Evolutionary conservation across 1,284 basidiomycete genomes (phyloP).

Genomic region (Cryptococcus floricola): DNA sequence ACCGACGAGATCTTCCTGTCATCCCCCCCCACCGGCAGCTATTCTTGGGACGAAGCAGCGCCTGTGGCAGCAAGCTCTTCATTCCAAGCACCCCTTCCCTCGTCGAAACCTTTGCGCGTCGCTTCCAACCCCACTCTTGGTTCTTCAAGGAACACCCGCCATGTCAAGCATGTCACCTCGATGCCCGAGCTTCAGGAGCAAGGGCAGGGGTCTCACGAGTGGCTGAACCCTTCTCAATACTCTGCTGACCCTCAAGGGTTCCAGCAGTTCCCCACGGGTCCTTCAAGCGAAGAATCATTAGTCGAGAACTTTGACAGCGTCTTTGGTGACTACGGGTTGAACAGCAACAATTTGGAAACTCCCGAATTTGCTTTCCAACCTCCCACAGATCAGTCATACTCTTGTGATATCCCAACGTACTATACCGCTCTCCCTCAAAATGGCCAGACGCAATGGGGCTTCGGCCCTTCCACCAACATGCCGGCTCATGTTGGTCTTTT

Average conservation of each 20-base stretch:
- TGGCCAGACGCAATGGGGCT: neutral
- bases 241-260: conserved; percentile 1
- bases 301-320: conserved; percentile 32
- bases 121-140: conserved; percentile 32
- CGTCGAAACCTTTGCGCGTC: conserved; percentile 19
- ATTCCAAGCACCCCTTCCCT: conserved; percentile 14
- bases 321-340: conserved; percentile 26
- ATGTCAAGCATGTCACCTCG: conserved; percentile 24
- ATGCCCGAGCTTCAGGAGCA: conserved; percentile 40
- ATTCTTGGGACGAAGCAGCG: conserved; percentile 34
- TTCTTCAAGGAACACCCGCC: conserved; percentile 15
- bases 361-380: conserved; percentile 24
- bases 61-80: conserved; percentile 18
- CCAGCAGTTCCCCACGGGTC: neutral
- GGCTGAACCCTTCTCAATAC: conserved; percentile 21
- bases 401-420: conserved; percentile 6
- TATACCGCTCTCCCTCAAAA: conserved; percentile 1
- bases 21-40: conserved; percentile 12
- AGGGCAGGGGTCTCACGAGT: conserved; percentile 4
- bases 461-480: neutral
- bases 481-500: conserved; percentile 21
- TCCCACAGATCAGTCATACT: conserved; percentile 1
- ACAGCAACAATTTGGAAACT: conserved; percentile 7
- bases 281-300: conserved; percentile 10
- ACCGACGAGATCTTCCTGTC: conserved; percentile 13